Conservation (phyloP, 2,329 filamentous ascomycete species). For the Fusarium sp. region DNA sequence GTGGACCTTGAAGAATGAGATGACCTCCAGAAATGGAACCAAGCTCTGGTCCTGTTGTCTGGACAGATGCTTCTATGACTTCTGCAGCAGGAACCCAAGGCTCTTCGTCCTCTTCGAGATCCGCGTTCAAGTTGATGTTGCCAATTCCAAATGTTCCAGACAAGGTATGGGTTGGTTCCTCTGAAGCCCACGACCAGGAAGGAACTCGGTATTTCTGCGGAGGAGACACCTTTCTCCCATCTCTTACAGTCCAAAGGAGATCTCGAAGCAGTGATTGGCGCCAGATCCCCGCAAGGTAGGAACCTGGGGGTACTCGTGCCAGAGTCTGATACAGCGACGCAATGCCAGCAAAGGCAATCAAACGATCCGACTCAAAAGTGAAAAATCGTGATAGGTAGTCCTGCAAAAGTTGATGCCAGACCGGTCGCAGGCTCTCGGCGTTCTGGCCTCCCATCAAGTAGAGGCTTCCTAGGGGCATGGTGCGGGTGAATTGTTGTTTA, state of each 20-base stretch:
- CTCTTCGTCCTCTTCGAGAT: slow-evolving; percentile 9
- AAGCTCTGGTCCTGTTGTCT: slow-evolving; percentile 19
- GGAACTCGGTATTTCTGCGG: slow-evolving; percentile 35
- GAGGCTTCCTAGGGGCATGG: slow-evolving; percentile 18
- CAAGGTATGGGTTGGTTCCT: slow-evolving; percentile 15
- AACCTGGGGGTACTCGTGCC: slow-evolving; percentile 10
- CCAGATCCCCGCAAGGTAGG: slow-evolving; percentile 33
- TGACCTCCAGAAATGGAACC: slow-evolving; percentile 17
- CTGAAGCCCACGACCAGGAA: slow-evolving; percentile 38
- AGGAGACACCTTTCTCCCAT: slow-evolving; percentile 29
- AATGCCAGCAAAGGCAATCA: slow-evolving; percentile 34
- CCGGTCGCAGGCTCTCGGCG: background rate
- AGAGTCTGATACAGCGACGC: slow-evolving; percentile 23
- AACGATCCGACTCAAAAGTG: slow-evolving; percentile 33
- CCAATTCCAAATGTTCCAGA: slow-evolving; percentile 16
- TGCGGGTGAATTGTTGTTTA: background rate
- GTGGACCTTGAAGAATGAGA: slow-evolving; percentile 24
- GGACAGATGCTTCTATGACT: slow-evolving; percentile 20
- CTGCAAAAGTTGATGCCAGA: slow-evolving; percentile 27
- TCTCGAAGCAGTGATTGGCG: slow-evolving; percentile 23
- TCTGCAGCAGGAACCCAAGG: slow-evolving; percentile 13
- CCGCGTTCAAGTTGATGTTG: slow-evolving; percentile 3
- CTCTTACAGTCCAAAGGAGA: slow-evolving; percentile 24
- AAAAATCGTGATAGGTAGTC: slow-evolving; percentile 31
- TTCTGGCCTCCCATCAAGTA: slow-evolving; percentile 13